These are phyloP conservation scores for Penicillium angulare DNA, from an alignment of 495 filamentous ascomycete genomes.

Conservation along the genomic window DNA sequence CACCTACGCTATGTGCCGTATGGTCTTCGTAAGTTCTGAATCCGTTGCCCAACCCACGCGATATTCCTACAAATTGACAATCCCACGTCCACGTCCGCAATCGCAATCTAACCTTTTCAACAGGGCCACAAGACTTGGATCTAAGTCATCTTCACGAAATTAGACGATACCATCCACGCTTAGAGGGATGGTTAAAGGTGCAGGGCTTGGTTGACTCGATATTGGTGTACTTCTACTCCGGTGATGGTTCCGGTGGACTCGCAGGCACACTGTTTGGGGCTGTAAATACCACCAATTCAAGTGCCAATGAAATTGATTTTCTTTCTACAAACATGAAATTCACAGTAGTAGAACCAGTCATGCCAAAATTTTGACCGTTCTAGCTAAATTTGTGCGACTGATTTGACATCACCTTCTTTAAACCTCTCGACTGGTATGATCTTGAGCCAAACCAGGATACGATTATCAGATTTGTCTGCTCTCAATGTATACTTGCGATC, in stretches of 20 bases:
- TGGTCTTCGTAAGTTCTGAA: conserved; percentile 50
- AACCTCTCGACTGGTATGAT: too few species aligned
- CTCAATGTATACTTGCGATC: too few species aligned
- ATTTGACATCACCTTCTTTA: too few species aligned
- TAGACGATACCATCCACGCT: conserved; percentile 17
- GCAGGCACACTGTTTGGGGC: conserved; percentile 32
- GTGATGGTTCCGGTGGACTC: conserved; percentile 31
- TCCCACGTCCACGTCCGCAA: too few species aligned
- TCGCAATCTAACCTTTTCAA: conserved; percentile 21
- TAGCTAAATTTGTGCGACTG: too few species aligned
- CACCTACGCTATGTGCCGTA: conserved; percentile 57
- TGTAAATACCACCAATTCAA: conserved; percentile 47
- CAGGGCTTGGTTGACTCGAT: conserved; percentile 20
- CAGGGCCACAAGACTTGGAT: conserved; percentile 83
- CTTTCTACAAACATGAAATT: too few species aligned
- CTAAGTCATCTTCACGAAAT: conserved; percentile 58
- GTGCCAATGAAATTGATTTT: conserved; percentile 27
- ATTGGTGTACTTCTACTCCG: conserved; percentile 44
- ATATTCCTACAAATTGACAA: neutral
- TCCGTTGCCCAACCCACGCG: too few species aligned
- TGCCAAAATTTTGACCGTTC: too few species aligned
- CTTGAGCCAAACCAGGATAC: too few species aligned
- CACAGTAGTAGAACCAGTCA: too few species aligned
- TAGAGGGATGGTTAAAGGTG: conserved; percentile 8
- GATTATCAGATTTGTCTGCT: too few species aligned